Evolutionary conservation across 495 filamentous ascomycete species (phyloP).

Genomic region (Neurospora sp.): DNA sequence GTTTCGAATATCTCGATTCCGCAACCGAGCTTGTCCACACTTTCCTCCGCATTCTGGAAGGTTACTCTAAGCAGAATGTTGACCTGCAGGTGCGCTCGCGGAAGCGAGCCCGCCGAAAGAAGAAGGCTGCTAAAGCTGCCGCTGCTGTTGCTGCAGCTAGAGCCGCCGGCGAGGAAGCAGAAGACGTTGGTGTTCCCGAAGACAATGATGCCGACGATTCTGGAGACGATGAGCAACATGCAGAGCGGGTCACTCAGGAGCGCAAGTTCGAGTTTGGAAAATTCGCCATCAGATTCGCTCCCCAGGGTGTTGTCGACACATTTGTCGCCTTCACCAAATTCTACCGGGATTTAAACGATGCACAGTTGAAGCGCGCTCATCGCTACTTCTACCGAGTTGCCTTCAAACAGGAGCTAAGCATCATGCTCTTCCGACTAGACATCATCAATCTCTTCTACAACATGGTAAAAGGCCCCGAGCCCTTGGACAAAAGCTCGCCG

Average conservation of each 20-base stretch:
- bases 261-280: constrained; percentile 89
- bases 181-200: constrained; percentile 17
- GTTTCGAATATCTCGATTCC: constrained; percentile 86
- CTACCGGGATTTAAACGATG: constrained; percentile 69
- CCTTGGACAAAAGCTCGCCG: constrained; percentile 51
- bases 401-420: constrained; percentile 85
- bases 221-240: constrained; percentile 65
- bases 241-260: constrained; percentile 61
- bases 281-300: constrained; percentile 70
- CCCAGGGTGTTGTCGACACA: constrained; percentile 78
- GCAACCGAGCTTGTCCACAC: constrained; percentile 86
- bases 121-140: constrained; percentile 44
- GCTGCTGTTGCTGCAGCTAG: constrained; percentile 3
- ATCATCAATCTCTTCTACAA: constrained; percentile 79
- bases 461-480: constrained; percentile 86
- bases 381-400: constrained; percentile 91
- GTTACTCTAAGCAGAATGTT: constrained; percentile 87
- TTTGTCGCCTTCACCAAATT: constrained; percentile 72
- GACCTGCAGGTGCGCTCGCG: constrained; percentile 85
- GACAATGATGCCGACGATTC: constrained; percentile 51
- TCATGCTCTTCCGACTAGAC: constrained; percentile 82
- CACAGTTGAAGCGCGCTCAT: constrained; percentile 86
- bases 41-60: constrained; percentile 84
- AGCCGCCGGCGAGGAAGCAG: constrained; percentile 8
- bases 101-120: constrained; percentile 56